A percentile compares a stretch with the other conserved stretches of the same genome.
Evolutionary conservation across 2,329 filamentous ascomycete species (phyloP).

Genomic region (Dendryphion nanum): DNA sequence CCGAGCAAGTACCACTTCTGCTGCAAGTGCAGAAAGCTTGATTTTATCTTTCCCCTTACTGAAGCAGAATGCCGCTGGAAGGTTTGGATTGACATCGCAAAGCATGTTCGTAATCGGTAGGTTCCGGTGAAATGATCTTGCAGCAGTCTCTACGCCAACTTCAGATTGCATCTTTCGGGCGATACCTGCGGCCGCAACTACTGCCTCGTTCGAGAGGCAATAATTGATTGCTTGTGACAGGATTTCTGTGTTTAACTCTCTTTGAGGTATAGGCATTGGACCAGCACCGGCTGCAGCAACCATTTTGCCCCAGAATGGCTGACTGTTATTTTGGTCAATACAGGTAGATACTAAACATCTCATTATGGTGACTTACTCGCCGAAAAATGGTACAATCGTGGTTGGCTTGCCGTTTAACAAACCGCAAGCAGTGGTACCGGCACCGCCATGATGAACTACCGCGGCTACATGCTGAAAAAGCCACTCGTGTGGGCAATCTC

Average conservation of each 20-base stretch:
- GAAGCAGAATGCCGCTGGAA: conserved; percentile 59
- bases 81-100: conserved; percentile 20
- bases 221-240: conserved; percentile 48
- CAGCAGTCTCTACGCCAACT: conserved; percentile 21
- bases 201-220: conserved; percentile 40
- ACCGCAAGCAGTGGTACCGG: conserved; percentile 58
- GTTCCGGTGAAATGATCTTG: conserved; percentile 21
- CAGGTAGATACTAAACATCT: not conserved
- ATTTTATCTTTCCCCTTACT: conserved; percentile 26
- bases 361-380: conserved; percentile 59
- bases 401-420: conserved; percentile 52
- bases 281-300: conserved; percentile 52
- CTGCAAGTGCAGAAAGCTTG: conserved; percentile 69
- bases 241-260: conserved; percentile 42
- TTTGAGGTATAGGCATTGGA: conserved; percentile 49
- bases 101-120: conserved; percentile 21
- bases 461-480: conserved; percentile 74
- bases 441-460: conserved; percentile 80
- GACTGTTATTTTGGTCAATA: conserved; percentile 14
- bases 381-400: conserved; percentile 57
- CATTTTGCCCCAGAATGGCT: conserved; percentile 57
- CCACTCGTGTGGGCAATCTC: conserved; percentile 85
- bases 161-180: conserved; percentile 24
- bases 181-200: conserved; percentile 17
- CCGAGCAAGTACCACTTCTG: conserved; percentile 64